Base-by-base conservation (phyloP, 768 basidiomycete genomes). In the Grammothele lineata region DNA sequence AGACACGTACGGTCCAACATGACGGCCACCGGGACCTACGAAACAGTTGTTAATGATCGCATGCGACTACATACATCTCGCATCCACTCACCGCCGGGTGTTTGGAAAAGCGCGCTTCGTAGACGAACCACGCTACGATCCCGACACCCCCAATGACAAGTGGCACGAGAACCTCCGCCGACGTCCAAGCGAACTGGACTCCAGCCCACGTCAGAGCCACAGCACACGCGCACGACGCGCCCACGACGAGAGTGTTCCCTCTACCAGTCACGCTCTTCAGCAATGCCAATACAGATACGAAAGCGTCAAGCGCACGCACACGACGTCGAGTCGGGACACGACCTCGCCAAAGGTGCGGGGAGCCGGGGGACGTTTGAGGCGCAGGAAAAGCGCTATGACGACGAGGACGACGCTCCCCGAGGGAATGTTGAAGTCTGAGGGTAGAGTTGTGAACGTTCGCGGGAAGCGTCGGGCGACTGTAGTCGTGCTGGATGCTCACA, bases 151-250 rank as follows among this genome's bases (percentile, higher is more conserved):
- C 71, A 25, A 70, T 23, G 21, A 64, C 41, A 6, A 73, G 60
- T 0, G 71, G 70, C 1, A 61, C 65, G 27, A 72, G 57, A 7
- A 69, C 62, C 6, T 49, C 54, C 12, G 46, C 55, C 0, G 63
- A 65, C 0, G 40, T 32, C 71, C 72, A 72, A 0, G 66, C 38
- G 52, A 65, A 70, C 3, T 57, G 43, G 24, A 66, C 59, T 10
- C 72, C 71, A 19, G 62, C 70, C 66, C 60, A 65, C 47, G 62
- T 54, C 33, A 64, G 41, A 10, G 47, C 56, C 25, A 64, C 43
- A 12, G 43, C 37, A 35, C 44, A 21, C 5, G 59, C 24, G 8
- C 36, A 48, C 11, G 57, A 43, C 32, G 51, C 45, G 1, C 47
- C 41, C 14, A 60, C 58, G 15, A 64, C 37, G 7, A 64, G 25